Conservation (phyloP, 2,329 filamentous ascomycete species). For the Fusarium sp. region DNA sequence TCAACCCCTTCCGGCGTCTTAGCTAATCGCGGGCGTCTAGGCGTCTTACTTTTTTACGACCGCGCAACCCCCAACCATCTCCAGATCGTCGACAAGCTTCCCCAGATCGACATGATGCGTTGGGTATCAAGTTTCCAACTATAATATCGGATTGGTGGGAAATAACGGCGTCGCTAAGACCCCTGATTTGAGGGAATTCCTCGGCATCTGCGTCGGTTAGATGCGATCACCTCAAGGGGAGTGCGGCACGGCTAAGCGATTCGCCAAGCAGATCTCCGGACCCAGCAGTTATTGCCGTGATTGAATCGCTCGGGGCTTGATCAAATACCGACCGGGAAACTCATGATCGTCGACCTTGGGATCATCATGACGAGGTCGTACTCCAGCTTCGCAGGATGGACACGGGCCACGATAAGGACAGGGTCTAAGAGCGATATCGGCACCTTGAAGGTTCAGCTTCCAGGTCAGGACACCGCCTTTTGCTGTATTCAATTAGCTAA, state of each 20-base stretch:
- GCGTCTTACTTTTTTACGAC: too few species aligned
- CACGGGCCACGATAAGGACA: background rate
- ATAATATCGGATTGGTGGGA: constrained; percentile 2
- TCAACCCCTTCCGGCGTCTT: too few species aligned
- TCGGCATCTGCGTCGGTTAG: background rate
- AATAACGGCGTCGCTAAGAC: background rate
- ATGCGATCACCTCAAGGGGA: background rate
- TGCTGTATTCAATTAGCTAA: background rate
- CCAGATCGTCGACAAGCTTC: background rate
- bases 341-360: background rate
- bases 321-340: background rate
- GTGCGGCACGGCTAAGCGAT: background rate
- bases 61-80: background rate
- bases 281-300: background rate
- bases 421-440: background rate
- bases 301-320: background rate
- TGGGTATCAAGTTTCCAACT: background rate
- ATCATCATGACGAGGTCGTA: background rate
- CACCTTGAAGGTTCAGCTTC: background rate
- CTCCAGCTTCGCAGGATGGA: background rate
- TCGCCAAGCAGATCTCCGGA: background rate
- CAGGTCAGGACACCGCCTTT: background rate
- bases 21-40: too few species aligned
- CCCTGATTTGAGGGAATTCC: background rate
- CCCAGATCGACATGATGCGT: background rate